Conservation (phyloP, 768 basidiomycete species). For the Crepidotus variabilis region DNA sequence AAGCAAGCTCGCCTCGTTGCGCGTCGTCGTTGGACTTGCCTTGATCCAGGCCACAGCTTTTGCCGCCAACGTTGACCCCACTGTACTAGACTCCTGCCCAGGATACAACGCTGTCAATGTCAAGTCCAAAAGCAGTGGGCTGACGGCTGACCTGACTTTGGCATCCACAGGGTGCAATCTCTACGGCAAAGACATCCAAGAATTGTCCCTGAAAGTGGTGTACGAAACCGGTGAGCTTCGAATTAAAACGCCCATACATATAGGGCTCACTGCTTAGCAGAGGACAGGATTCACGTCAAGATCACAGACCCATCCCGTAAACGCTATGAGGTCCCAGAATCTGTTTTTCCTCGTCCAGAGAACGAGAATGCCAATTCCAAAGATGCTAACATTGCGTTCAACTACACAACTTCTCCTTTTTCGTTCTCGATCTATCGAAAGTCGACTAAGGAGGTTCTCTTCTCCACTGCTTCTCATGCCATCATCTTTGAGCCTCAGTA, state of each 20-base stretch:
- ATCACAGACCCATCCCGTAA: conserved; percentile 45
- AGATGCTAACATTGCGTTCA: conserved; percentile 50
- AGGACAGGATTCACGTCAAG: conserved; percentile 59
- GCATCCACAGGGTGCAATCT: conserved; percentile 53
- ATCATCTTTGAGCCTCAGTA: conserved; percentile 78
- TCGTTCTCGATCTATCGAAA: conserved; percentile 54
- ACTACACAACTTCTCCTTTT: conserved; percentile 56
- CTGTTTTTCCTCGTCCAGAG: conserved; percentile 54
- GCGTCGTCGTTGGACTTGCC: background rate
- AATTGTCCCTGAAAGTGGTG: conserved; percentile 45
- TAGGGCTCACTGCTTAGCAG: conserved; percentile 23
- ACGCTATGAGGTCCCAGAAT: conserved; percentile 65
- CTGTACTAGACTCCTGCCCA: conserved; percentile 51
- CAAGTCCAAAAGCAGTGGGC: conserved; percentile 26
- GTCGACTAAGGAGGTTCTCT: conserved; percentile 49
- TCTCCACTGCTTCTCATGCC: conserved; percentile 55
- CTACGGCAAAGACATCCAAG: conserved; percentile 51
- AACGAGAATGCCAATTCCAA: conserved; percentile 22
- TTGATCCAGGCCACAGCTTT: conserved; percentile 3
- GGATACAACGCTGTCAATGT: conserved; percentile 55
- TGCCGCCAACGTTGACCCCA: conserved; percentile 23
- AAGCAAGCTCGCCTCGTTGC: background rate
- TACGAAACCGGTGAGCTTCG: conserved; percentile 52
- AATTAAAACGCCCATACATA: background rate
- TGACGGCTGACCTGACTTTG: conserved; percentile 52